Base-by-base conservation (phyloP, 495 filamentous ascomycete genomes). In the Talaromyces stipitatus region DNA sequence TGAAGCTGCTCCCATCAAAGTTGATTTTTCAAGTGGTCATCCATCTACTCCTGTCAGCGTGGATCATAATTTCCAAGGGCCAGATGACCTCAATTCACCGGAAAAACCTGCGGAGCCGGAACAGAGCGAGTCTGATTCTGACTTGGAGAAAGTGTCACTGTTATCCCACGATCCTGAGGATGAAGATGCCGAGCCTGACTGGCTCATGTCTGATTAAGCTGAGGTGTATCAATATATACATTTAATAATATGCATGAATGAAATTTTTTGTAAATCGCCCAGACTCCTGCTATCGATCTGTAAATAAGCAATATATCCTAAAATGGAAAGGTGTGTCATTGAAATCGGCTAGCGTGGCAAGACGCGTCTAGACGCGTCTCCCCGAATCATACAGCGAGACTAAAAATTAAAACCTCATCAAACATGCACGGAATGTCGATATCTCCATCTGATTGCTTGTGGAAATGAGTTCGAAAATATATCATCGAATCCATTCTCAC, bases 181-280 rank as follows among this genome's bases (percentile, higher is more conserved):
- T 63, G 82, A 85, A 54, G 84, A 87, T 64, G 84, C 83, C 1
- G 81, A 86, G 47, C 83, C 84, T 12, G 83, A 85, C 20, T 87
- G 84, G 84, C 66, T 86, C 24, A 65, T 78, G 68, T 75, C 60
- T 46, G 67, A 67, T 32, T 57, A 33, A 29, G 22, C 1, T 24
- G 20, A 18, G 12, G 22, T 48, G 20, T 16, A 41, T 18, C 6
- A 18, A 20, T 10, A 20, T 6, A n/a, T 41, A 20, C 9, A 1
- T 9, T 2, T 18, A 41, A 7, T 16, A 1, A 14, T 48, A 24
- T 23, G 9, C 9, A 27, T 18, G 33, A 18, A 41, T 26, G 2
- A 50, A 29, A 50, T 6, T 5, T 0, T 36, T 3, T 3, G 10
- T n/a, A n/a, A 36, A 6, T n/a, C n/a, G n/a, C n/a, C n/a, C n/a